Conservation (phyloP, 345 rosid species). For the Melaleuca alternifolia region DNA sequence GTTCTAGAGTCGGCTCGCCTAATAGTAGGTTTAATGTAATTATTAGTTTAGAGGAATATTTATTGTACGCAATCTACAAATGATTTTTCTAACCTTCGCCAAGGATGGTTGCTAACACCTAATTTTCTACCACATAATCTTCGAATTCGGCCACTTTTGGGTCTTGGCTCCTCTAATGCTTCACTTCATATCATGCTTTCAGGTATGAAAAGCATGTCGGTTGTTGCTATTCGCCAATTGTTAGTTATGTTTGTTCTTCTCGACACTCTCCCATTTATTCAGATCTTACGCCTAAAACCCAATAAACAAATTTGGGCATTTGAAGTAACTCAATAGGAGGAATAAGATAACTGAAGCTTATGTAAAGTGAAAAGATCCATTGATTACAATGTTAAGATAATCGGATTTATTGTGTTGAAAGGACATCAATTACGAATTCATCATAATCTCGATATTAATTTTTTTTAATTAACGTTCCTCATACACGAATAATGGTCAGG, state of each 20-base stretch:
- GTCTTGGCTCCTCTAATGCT: neutral
- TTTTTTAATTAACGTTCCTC: neutral
- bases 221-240: neutral
- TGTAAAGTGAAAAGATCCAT: neutral
- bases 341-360: neutral
- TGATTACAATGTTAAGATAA: neutral
- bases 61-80: neutral
- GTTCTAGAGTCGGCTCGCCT: neutral
- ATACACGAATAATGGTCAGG: neutral
- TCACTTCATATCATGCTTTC: neutral
- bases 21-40: neutral
- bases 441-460: neutral
- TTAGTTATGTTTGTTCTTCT: neutral
- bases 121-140: neutral
- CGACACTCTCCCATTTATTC: neutral
- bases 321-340: neutral
- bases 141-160: neutral
- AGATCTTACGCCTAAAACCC: neutral
- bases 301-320: neutral
- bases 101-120: neutral
- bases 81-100: neutral
- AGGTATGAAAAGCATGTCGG: neutral
- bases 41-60: neutral
- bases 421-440: neutral
- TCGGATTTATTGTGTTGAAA: neutral